A percentile compares a stretch with the other conserved stretches of the same genome.
Conservation (phyloP, 140 eudicot genomes). For the Anethum foeniculum region DNA sequence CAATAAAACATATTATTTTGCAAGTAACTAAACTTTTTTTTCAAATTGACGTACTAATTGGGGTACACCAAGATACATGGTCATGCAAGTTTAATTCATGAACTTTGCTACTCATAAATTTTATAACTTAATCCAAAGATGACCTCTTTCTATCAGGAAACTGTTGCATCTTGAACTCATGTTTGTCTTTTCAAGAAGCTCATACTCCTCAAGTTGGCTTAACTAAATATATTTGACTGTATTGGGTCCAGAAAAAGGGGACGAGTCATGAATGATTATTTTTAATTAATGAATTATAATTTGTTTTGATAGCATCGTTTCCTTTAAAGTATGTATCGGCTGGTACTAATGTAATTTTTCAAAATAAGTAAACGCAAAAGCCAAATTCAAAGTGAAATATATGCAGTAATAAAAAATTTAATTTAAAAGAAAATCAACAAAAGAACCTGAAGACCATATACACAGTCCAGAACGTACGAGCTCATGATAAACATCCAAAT, state of each 20-base stretch:
- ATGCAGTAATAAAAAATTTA: background rate
- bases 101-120: background rate
- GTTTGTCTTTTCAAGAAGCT: background rate
- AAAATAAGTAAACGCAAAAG: background rate
- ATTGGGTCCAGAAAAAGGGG: background rate
- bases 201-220: background rate
- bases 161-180: background rate
- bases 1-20: background rate
- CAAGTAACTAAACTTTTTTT: background rate
- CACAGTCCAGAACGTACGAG: slow-evolving; percentile 73
- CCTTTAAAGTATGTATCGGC: background rate
- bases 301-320: background rate
- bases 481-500: slow-evolving; percentile 52
- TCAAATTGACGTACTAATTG: background rate
- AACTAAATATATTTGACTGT: background rate
- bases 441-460: slow-evolving; percentile 70
- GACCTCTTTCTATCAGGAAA: background rate
- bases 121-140: background rate
- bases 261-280: too few species aligned
- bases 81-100: background rate
- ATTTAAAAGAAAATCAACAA: background rate
- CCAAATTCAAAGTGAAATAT: background rate
- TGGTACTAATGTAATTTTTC: background rate
- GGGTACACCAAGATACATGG: background rate
- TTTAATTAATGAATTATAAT: background rate